phyloP scores from a whole-genome alignment of 164 flowering plant species.

The Umbellularia californica region DNA sequence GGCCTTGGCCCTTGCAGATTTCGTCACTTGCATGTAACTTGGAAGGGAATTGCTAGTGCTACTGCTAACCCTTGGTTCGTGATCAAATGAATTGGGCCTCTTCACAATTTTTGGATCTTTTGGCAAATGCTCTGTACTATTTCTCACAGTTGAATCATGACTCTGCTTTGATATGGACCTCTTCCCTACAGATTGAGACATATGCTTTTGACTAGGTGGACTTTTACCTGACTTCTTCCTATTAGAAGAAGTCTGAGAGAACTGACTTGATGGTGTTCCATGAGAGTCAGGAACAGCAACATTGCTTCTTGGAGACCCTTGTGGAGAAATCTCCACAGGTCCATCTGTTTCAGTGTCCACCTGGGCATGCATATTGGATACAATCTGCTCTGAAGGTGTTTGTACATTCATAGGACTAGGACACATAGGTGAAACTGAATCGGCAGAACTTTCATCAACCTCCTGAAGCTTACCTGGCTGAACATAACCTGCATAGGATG shows the following conservation, averaged over 20 bases:
- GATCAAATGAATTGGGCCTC: constrained; percentile 69
- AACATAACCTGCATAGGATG: constrained; percentile 18
- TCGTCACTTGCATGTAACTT: constrained; percentile 93
- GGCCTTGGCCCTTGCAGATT: constrained; percentile 94
- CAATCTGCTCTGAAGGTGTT: constrained; percentile 21
- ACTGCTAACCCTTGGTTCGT: constrained; percentile 61
- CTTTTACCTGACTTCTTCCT: constrained; percentile 36
- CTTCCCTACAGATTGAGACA: constrained; percentile 41
- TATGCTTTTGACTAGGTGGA: constrained; percentile 36
- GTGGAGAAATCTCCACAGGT: constrained; percentile 42
- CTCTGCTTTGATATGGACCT: constrained; percentile 38
- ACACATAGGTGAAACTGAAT: constrained; percentile 14
- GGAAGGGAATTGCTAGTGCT: constrained; percentile 51
- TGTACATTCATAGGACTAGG: constrained; percentile 15
- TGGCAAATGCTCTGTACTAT: constrained; percentile 41
- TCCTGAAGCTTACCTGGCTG: constrained; percentile 28
- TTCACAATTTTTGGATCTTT: constrained; percentile 60
- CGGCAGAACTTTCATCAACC: constrained; percentile 17
- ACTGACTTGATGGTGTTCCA: constrained; percentile 80
- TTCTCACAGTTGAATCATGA: constrained; percentile 47
- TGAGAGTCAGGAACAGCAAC: constrained; percentile 58
- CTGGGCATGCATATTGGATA: constrained; percentile 29
- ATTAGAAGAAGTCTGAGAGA: constrained; percentile 46
- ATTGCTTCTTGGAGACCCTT: constrained; percentile 70
- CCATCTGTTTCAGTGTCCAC: constrained; percentile 23